phyloP scores from a whole-genome alignment of 257 asterid genomes.

The Cordia subcordata region DNA sequence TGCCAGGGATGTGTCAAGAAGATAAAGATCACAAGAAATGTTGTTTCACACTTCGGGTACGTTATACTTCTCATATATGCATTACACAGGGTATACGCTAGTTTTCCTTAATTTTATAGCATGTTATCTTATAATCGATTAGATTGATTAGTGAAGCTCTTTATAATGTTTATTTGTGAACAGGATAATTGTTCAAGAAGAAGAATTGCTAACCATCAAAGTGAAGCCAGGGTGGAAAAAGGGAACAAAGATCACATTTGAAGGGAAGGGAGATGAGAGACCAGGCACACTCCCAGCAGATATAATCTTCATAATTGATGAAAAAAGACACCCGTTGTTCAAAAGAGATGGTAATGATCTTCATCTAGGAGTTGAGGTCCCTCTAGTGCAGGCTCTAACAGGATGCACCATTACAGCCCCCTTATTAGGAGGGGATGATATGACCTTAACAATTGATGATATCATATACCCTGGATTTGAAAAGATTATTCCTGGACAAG shows the following conservation, averaged over 20 bases:
- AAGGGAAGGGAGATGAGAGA: conserved; percentile 93
- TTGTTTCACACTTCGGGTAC: conserved; percentile 1
- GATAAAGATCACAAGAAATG: conserved; percentile 36
- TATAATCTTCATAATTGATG: conserved; percentile 66
- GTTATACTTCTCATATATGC: not conserved
- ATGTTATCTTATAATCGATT: no score
- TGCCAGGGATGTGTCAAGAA: conserved; percentile 72
- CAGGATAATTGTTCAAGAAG: conserved; percentile 71
- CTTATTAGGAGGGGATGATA: conserved; percentile 62
- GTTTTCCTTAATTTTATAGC: no score
- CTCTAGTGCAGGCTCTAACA: conserved; percentile 77
- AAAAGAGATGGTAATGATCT: conserved; percentile 66
- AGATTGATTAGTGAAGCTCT: no score
- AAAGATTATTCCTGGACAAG: conserved; percentile 65
- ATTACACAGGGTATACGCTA: no score
- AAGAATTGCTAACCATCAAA: conserved; percentile 61
- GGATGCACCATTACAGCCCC: conserved; percentile 70
- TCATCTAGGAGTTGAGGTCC: conserved; percentile 82
- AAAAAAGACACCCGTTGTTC: conserved; percentile 61
- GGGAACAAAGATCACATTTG: conserved; percentile 89
- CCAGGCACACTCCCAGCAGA: conserved; percentile 86
- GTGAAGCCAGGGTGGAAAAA: conserved; percentile 89
- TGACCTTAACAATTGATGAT: conserved; percentile 44
- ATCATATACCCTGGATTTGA: conserved; percentile 80
- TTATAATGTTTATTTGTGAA: not conserved